Conservation (phyloP, 106 monocot genomes). For the Allium sativum region DNA sequence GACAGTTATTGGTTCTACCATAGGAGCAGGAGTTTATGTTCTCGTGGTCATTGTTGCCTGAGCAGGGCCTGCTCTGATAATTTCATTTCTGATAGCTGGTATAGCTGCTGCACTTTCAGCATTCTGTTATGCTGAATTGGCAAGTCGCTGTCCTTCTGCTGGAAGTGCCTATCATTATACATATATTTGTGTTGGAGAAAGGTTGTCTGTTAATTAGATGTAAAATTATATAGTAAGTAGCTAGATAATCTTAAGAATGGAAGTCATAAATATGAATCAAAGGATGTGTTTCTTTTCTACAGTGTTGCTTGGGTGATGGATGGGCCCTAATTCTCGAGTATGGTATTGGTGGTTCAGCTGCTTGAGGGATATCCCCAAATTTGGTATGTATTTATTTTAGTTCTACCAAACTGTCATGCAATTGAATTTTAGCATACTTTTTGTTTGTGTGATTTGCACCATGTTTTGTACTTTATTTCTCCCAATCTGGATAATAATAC, state of each 20-base stretch:
- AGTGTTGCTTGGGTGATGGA: slow-evolving; percentile 95
- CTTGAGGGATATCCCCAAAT: slow-evolving; percentile 90
- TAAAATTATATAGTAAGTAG: too few species aligned
- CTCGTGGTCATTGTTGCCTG: slow-evolving; percentile 92
- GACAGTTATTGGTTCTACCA: slow-evolving; percentile 86
- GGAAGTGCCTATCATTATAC: slow-evolving; percentile 99
- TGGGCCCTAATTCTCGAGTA: slow-evolving; percentile 94
- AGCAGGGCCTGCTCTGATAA: slow-evolving; percentile 86
- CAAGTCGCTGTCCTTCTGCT: slow-evolving; percentile 96
- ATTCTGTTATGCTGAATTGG: slow-evolving; percentile 98
- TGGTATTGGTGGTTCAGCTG: slow-evolving; percentile 87
- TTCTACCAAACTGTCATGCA: slow-evolving; percentile 1
- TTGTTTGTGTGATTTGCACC: background rate
- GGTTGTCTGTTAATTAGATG: slow-evolving; percentile 21
- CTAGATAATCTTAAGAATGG: too few species aligned
- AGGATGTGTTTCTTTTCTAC: background rate
- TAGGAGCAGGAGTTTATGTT: slow-evolving; percentile 97
- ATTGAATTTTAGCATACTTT: background rate
- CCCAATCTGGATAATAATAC: background rate
- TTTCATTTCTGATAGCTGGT: slow-evolving; percentile 95
- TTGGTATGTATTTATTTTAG: slow-evolving; percentile 38
- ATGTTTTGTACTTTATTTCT: slow-evolving; percentile 1
- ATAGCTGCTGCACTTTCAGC: slow-evolving; percentile 96
- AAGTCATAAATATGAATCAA: background rate
- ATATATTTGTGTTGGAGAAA: slow-evolving; percentile 97